These are phyloP conservation scores for Solanum ahanhuiri DNA, from an alignment of 257 asterid genomes.

Conservation along the genomic window DNA sequence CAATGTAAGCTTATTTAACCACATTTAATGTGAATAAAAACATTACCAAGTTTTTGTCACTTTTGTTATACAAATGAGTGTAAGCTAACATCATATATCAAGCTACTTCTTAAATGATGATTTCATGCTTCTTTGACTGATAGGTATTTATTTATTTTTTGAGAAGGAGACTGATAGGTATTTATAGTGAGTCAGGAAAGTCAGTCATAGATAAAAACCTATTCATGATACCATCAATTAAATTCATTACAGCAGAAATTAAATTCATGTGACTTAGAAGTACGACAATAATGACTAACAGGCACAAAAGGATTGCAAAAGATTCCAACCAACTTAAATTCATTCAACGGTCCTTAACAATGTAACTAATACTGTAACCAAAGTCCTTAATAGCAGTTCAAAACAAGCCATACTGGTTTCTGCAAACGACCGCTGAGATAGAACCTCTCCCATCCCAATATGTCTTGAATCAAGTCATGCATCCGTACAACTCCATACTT, in stretches of 20 bases:
- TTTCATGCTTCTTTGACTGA: background rate
- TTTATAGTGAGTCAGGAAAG: background rate
- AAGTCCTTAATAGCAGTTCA: background rate
- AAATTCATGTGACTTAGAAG: background rate
- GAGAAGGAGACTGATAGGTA: background rate
- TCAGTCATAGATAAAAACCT: background rate
- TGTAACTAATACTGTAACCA: background rate
- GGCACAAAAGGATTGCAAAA: background rate
- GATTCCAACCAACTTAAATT: background rate
- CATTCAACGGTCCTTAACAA: background rate
- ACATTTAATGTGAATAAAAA: background rate
- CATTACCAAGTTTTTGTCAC: background rate
- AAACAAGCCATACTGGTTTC: conserved; percentile 54
- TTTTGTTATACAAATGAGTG: background rate
- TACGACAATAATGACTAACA: background rate
- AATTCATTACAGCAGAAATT: background rate
- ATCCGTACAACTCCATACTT: conserved; percentile 74
- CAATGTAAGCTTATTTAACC: background rate
- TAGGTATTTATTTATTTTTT: background rate
- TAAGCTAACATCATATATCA: background rate
- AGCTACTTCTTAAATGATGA: background rate
- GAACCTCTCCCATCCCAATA: conserved; percentile 59
- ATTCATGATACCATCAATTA: background rate
- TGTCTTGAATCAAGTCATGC: conserved; percentile 64
- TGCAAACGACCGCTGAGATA: conserved; percentile 86